These are phyloP conservation scores for Rhytidiadelphus loreus DNA, from an alignment of 225 moss, liverwort and hornwort species.

Conservation along the genomic window DNA sequence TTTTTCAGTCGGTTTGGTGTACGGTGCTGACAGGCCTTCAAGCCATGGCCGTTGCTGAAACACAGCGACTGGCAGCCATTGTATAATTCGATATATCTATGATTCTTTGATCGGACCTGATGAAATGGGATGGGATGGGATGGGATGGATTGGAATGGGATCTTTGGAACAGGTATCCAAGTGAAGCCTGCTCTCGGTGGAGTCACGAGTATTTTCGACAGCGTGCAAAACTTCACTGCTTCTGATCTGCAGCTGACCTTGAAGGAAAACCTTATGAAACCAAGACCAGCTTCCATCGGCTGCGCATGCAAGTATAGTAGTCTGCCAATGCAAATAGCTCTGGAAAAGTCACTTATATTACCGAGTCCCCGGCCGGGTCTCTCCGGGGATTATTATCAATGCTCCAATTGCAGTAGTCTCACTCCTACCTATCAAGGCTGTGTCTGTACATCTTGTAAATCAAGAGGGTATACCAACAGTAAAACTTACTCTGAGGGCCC, in stretches of 20 bases:
- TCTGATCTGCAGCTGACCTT: neutral
- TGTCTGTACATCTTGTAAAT: neutral
- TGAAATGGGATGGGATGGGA: neutral
- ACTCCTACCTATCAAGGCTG: accelerated
- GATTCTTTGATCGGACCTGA: neutral
- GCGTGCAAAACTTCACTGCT: neutral
- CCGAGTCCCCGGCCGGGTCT: neutral
- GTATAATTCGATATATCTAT: neutral
- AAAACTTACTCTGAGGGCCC: neutral
- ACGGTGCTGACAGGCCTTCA: neutral
- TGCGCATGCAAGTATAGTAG: neutral
- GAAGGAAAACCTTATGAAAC: neutral
- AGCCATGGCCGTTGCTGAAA: neutral
- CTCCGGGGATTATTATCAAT: neutral
- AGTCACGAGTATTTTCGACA: neutral
- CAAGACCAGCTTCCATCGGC: neutral
- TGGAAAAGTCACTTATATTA: neutral
- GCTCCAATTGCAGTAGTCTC: accelerated
- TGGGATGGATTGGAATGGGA: neutral
- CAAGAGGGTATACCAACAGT: no score
- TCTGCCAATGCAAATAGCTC: neutral
- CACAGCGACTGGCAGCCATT: neutral
- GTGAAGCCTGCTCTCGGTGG: neutral
- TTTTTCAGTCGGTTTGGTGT: neutral
- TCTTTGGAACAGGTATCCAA: neutral